Evolutionary conservation across 768 basidiomycete genomes (phyloP), one percentile per base, ranked within the genome.

Genomic region (Russula compacta): DNA sequence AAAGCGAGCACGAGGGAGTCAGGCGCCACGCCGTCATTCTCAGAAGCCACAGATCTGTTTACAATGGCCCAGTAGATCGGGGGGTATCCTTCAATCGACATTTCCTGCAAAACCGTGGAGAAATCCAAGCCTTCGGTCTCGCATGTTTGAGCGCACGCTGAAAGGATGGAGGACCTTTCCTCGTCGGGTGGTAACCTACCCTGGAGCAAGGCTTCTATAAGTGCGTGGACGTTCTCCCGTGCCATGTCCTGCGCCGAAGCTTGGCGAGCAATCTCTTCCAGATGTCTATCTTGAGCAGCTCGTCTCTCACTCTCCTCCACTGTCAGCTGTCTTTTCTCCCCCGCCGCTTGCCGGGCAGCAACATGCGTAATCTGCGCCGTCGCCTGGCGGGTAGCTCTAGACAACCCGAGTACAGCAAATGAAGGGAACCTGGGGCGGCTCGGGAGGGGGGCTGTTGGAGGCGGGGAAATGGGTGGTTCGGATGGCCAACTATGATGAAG

Each of bases 61-160:
- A 88, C 71, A 64, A 89, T 82, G 0, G 82, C 83, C 88, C 88
- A 89, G 65, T 89, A 89, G 6, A 89, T 66, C 0, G 85, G 83
- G 0, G 83, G 83, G 65, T 84, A 84, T 0, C 73, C 75, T 66
- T 87, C 87, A 38, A 88, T 81, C 6, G 73, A 80, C 39, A 71
- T 78, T 55, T 87, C 82, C 66, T 87, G 87, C 0, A 89, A 71
- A n/a, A 89, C 68, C 0, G 74, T 63, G 0, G 83, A 76, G 36
- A 87, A 72, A 1, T 82, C 78, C 1, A 87, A 58, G n/a, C 71
- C 72, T 46, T 81, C 75, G 0, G 75, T 67, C 12, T 71, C 66
- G 64, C 87, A 88, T 0, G 83, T 83, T n/a, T 81, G 81, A 4
- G 78, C 76, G 66, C 87, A 89, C 63, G 81, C 82, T 42, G 79